These are phyloP conservation scores for Cadophora sp. DNA, from an alignment of 2,329 filamentous ascomycete species.

Conservation along the genomic window DNA sequence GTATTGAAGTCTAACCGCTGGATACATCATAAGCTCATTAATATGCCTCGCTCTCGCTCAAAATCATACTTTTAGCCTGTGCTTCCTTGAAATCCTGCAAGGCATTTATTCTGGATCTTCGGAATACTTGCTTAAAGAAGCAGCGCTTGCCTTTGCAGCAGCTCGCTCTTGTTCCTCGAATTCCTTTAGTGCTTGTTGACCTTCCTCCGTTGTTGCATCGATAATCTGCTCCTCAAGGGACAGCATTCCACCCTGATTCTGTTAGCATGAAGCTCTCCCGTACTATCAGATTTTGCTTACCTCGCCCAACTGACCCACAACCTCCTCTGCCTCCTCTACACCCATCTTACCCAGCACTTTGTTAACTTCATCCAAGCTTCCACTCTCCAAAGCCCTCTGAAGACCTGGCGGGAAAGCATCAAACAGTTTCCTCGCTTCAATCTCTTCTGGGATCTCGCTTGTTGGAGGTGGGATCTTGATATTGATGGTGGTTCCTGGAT, in stretches of 20 bases:
- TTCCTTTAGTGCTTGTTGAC: slow-evolving; percentile 77
- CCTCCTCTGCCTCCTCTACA: slow-evolving; percentile 84
- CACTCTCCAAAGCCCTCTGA: slow-evolving; percentile 82
- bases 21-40: slow-evolving; percentile 5
- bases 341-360: slow-evolving; percentile 88
- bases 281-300: slow-evolving; percentile 48
- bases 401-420: slow-evolving; percentile 84
- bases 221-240: slow-evolving; percentile 94
- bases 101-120: slow-evolving; percentile 45
- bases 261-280: neutral
- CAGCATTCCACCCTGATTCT: slow-evolving; percentile 75
- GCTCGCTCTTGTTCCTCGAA: slow-evolving; percentile 65
- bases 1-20: slow-evolving; percentile 10
- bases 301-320: slow-evolving; percentile 81
- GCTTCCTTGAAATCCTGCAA: neutral
- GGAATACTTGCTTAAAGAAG: slow-evolving; percentile 39
- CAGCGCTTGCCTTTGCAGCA: slow-evolving; percentile 29
- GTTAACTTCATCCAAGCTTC: slow-evolving; percentile 88
- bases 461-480: slow-evolving; percentile 78
- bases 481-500: slow-evolving; percentile 89
- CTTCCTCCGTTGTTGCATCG: slow-evolving; percentile 90
- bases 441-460: slow-evolving; percentile 69
- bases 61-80: neutral
- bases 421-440: slow-evolving; percentile 76
- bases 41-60: slow-evolving; percentile 8